These are phyloP conservation scores for Raphanus sativus DNA, from an alignment of 345 rosid genomes.

Conservation along the genomic window DNA sequence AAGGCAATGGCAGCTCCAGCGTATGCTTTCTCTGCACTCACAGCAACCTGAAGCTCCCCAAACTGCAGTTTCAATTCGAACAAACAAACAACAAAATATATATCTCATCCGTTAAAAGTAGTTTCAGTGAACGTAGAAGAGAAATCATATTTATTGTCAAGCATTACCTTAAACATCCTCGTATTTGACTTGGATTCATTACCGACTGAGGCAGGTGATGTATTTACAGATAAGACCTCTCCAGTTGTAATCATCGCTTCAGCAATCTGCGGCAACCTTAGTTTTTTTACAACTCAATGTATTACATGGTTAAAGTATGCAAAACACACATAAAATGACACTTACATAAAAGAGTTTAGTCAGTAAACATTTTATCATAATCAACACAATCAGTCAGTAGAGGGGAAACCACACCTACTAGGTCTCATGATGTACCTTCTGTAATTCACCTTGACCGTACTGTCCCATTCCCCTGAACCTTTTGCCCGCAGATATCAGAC, in stretches of 20 bases:
- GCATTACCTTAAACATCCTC: slow-evolving; percentile 71
- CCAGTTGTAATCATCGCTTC: slow-evolving; percentile 75
- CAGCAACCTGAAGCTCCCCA: slow-evolving; percentile 88
- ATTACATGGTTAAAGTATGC: too few relatives aligned
- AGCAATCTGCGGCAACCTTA: slow-evolving; percentile 57
- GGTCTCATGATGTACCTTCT: slow-evolving; percentile 52
- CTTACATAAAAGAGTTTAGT: too few relatives aligned
- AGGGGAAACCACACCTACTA: slow-evolving; percentile 27
- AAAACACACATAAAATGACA: too few relatives aligned
- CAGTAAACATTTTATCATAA: neutral
- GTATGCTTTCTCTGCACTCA: slow-evolving; percentile 69
- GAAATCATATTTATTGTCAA: neutral
- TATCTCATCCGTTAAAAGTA: neutral
- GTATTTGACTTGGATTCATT: slow-evolving; percentile 47
- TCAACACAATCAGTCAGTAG: neutral
- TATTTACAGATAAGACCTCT: slow-evolving; percentile 51
- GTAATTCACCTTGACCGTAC: slow-evolving; percentile 89
- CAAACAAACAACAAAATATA: too few relatives aligned
- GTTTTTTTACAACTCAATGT: neutral
- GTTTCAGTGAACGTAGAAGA: neutral
- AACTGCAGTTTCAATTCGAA: slow-evolving; percentile 49
- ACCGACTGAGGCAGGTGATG: slow-evolving; percentile 39
- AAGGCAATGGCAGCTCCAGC: slow-evolving; percentile 68
- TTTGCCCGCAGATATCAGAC: slow-evolving; percentile 75
- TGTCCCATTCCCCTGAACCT: slow-evolving; percentile 92